Evolutionary conservation across 768 basidiomycete genomes (phyloP), one percentile per base, ranked within the genome.

Genomic region (Podaxis carcinomalis): DNA sequence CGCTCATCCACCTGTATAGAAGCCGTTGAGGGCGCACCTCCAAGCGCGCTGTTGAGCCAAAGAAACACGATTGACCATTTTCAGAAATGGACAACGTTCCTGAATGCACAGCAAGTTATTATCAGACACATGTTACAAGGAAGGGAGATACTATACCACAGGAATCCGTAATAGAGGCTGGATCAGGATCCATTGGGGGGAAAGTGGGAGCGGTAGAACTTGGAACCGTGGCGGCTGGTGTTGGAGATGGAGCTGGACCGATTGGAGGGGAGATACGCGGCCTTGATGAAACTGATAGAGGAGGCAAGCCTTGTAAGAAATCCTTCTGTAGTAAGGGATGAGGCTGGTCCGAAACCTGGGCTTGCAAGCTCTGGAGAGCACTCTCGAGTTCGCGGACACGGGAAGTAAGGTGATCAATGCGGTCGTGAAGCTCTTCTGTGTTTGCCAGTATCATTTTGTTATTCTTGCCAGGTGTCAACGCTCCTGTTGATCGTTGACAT

Each of bases 381-480:
- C 75, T 77, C 70, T 91, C 89, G 0, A 90, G 80, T 46, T 82
- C 79, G 32, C 80, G 82, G 57, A 86, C 83, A n/a, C 87, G 83
- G 4, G 74, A 68, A 47, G 77, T 73, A 49, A 88, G 75, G 0
- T 70, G 67, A 40, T 86, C 87, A 5, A 89, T 84, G 63, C 81
- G 80, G 53, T 83, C 82, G 69, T 91, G 87, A 6, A 91, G 77
- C 60, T 91, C 87, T 64, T 85, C 84, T 0, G 87, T 90, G 65
- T 86, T 85, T 23, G 89, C 80, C 25, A 90, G 79, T 27, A 89
- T 74, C 59, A 87, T 74, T 25, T 83, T 79, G 58, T 84, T 85
- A n/a, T 83, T 83, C 67, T 82, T 87, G 21, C 84, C 87, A 23
- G 81, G 78, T 3, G 80, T 79, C 62, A 84, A 73, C 7, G 79